A percentile compares a stretch with the other conserved stretches of the same genome.
Evolutionary conservation across 163 green algal species (phyloP).

Genomic region (Chlorella variabilis): DNA sequence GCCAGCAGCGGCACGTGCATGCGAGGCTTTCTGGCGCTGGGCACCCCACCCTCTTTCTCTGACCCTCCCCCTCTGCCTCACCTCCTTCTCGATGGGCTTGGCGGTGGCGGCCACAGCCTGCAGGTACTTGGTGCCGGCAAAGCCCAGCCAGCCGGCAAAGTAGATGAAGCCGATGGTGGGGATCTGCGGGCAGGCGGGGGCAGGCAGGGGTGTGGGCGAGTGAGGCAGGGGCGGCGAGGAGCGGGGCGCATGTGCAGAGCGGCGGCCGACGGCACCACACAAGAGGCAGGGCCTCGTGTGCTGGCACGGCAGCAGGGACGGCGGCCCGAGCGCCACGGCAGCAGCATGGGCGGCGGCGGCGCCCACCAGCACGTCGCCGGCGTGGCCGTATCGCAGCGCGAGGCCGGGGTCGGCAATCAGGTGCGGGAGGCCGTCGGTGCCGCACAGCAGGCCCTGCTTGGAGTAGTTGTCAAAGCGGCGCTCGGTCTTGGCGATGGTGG

Average conservation of each 20-base stretch:
- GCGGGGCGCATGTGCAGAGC: background rate
- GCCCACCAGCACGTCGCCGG: constrained; percentile 93
- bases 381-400: constrained; percentile 91
- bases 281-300: no score
- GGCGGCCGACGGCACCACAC: no score
- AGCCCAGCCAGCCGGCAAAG: constrained; percentile 96
- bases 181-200: constrained; percentile 67
- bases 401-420: constrained; percentile 96
- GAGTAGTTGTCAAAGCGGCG: constrained; percentile 94
- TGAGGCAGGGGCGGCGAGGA: background rate
- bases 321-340: background rate
- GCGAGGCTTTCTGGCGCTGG: no score
- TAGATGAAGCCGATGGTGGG: constrained; percentile 98
- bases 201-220: background rate
- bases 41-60: no score
- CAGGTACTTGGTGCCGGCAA: constrained; percentile 94
- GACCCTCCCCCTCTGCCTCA: no score
- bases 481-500: constrained; percentile 95
- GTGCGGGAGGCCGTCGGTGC: constrained; percentile 96
- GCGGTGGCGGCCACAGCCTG: constrained; percentile 42
- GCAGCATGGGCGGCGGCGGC: no score
- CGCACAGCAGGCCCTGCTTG: constrained; percentile 94
- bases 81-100: constrained; percentile 96
- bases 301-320: no score
- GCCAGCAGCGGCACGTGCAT: no score